Base-by-base conservation (phyloP, 2,329 filamentous ascomycete species). In the Talaromyces sp. region DNA sequence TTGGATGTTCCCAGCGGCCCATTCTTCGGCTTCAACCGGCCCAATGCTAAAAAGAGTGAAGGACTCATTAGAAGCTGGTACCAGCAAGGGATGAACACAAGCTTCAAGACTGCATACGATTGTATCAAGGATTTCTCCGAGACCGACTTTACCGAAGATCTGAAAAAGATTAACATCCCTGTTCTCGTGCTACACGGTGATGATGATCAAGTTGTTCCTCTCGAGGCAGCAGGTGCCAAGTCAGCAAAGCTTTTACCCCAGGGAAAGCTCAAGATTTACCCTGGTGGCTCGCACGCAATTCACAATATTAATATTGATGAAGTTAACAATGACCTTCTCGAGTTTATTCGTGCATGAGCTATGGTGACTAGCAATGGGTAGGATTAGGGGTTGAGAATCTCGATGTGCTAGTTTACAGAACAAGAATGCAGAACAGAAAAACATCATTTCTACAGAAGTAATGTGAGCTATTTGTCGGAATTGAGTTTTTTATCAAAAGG, bases 181-280 rank as follows among this genome's bases (percentile, higher is more conserved):
- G 71, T 76, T 3, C 63, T 78, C 51, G 60, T 77, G 43, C 64
- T 78, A 3, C 76, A 78, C 66, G 76, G 76, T 0, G 70, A 74
- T 43, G 76, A 77, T 65, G 77, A 78, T 61, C 75, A 78, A 62
- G 64, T 78, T 32, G 75, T 77, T 32, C 76, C 76, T 17, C 70
- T 78, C 58, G 59, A 67, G 32, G 68, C 65, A 13, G 58, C 70
- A 50, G 74, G 70, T 1, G 17, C 63, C 4, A 71, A 70, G 61
- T 66, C 70, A 4, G 64, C 71, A 9, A 73, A 75, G 65, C 64
- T 78, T 43, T 58, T 77, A 59, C 70, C 71, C 32, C 67, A 75
- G 46, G 73, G 71, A 0, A 74, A 62, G 46, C 63, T 78, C 24
- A 78, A 77, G 68, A 68, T 75, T n/a, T 78, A 77, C 58, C 63